Percentiles rank a stretch among this genome's conserved stretches.
Conservation (phyloP, 73 alveolate genomes). For the Breviolum minutum region DNA sequence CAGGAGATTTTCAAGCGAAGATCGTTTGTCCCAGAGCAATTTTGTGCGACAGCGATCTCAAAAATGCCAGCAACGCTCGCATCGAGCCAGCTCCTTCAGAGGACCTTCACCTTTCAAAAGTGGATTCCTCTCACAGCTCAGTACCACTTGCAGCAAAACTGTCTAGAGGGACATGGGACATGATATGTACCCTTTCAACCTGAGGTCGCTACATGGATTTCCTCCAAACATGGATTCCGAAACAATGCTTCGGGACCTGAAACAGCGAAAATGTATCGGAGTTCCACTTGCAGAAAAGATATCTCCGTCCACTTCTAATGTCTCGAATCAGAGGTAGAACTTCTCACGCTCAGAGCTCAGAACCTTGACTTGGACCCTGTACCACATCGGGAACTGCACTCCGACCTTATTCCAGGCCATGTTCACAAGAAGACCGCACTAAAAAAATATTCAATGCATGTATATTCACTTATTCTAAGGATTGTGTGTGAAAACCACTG, state of each 20-base stretch:
- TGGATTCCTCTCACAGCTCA: no score
- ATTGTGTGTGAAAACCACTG: background rate
- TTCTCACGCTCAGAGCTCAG: background rate
- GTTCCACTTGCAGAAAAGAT: background rate
- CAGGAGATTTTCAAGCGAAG: no score
- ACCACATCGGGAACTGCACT: constrained; percentile 82
- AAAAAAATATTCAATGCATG: no score
- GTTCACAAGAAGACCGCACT: no score
- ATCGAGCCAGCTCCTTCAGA: constrained; percentile 41
- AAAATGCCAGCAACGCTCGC: constrained; percentile 46
- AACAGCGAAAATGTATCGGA: background rate
- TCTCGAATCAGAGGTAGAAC: background rate
- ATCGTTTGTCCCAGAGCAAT: no score
- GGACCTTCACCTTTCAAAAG: constrained; percentile 53
- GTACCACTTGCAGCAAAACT: no score
- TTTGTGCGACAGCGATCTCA: background rate
- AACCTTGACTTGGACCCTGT: constrained; percentile 70
- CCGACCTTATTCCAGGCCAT: background rate
- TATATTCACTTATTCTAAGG: no score
- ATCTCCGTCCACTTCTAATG: background rate
- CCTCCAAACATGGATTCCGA: constrained; percentile 82
- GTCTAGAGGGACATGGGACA: no score
- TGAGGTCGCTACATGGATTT: constrained; percentile 2
- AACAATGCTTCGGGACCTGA: constrained; percentile 75
- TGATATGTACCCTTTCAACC: background rate